A percentile compares a stretch with the other conserved stretches of the same genome.
Conservation (phyloP, 768 basidiomycete genomes). For the Pseudohyphozyma bogoriensis region DNA sequence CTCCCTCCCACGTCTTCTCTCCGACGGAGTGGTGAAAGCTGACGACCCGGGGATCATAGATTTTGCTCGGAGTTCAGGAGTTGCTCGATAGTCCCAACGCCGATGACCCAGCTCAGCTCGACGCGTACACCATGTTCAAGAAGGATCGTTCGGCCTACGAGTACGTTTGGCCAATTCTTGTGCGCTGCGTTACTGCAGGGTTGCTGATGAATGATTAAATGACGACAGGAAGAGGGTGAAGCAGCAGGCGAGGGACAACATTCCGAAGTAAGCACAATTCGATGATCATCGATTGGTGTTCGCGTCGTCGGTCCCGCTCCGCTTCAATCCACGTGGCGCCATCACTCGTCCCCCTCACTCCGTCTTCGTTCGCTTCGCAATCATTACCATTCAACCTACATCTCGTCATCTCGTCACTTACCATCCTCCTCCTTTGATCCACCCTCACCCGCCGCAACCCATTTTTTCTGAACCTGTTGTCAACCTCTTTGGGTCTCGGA, state of each 20-base stretch:
- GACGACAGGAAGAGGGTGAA: conserved; percentile 58
- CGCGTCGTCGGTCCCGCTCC: no score
- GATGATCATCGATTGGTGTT: not conserved
- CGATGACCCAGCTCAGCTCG: conserved; percentile 93
- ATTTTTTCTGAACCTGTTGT: no score
- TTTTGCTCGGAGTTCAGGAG: conserved; percentile 90
- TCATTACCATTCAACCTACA: not conserved
- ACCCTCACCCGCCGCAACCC: no score
- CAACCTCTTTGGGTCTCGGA: no score
- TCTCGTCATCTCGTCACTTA: not conserved
- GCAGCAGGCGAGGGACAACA: conserved; percentile 78
- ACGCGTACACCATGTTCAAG: conserved; percentile 97
- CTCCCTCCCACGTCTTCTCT: not conserved
- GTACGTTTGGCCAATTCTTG: conserved; percentile 40
- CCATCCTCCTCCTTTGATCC: no score
- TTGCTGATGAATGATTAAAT: not conserved
- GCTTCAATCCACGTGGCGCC: no score
- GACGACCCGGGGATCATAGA: conserved; percentile 45
- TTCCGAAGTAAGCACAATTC: conserved; percentile 54
- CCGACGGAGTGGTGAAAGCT: not conserved
- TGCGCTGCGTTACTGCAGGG: conserved; percentile 32
- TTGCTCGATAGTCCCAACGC: conserved; percentile 91
- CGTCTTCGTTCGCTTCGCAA: not conserved
- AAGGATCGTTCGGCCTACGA: conserved; percentile 91
- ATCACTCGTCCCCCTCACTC: not conserved